phyloP scores from a whole-genome alignment of 352 stramenopile genomes.

The Phytophthora kernoviae region DNA sequence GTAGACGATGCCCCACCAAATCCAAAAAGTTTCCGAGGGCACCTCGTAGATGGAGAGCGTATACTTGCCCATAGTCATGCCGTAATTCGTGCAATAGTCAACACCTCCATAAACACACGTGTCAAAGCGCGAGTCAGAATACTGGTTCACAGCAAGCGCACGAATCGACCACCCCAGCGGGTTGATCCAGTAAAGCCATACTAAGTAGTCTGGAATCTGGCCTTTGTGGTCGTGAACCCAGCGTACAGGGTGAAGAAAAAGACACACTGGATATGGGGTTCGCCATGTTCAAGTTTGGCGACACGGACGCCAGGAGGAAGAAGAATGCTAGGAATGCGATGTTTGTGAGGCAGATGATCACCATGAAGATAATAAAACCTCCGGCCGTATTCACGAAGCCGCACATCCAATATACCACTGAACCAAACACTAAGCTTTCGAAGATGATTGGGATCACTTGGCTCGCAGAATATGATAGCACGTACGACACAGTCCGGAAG shows the following conservation, averaged over 20 bases:
- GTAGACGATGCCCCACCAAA: constrained; percentile 29
- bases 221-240: constrained; percentile 39
- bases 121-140: constrained; percentile 15
- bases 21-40: constrained; percentile 21
- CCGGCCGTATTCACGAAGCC: constrained; percentile 34
- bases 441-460: constrained; percentile 3
- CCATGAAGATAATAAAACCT: constrained; percentile 29
- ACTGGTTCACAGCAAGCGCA: constrained; percentile 32
- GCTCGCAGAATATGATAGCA: constrained; percentile 2
- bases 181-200: constrained; percentile 54
- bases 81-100: constrained; percentile 31
- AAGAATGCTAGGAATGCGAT: constrained; percentile 35
- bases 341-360: constrained; percentile 59
- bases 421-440: constrained; percentile 60
- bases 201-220: constrained; percentile 32
- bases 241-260: constrained; percentile 36
- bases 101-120: constrained; percentile 24
- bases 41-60: constrained; percentile 32
- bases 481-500: constrained; percentile 13
- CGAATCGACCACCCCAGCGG: constrained; percentile 43
- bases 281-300: constrained; percentile 40
- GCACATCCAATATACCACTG: constrained; percentile 73
- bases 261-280: constrained; percentile 35
- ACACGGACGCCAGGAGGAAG: constrained; percentile 26
- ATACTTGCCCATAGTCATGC: constrained; percentile 28